Evolutionary conservation across 169 alveolate species (phyloP), one percentile per base, ranked within the genome.

Genomic region (Plasmodium fragile): DNA sequence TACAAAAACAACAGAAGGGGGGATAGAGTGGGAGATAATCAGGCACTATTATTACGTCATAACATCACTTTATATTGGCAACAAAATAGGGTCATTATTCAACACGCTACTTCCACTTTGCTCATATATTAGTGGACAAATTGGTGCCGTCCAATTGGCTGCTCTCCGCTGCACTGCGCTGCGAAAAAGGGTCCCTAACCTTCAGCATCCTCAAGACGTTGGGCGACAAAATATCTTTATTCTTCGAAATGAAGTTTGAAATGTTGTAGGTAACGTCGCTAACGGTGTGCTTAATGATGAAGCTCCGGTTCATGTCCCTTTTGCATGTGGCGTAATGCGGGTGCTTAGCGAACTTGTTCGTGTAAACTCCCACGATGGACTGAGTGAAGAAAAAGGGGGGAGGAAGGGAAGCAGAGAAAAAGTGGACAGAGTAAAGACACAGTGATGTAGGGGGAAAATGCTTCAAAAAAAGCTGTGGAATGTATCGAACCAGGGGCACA

Each of bases 201-300:
- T 87, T 77, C 36, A 87, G 71, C 34, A 87, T 30, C 16, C 55
- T 28, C 82, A 87, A 2, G 43, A 87, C 78, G 22, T 87, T 87
- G 30, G 93, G 34, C 4, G 93, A 79, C 3, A 87, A 80, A 18
- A 87, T 87, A 69, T 87, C 93, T 25, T 78, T 87, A 78, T 87
- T 87, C 70, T 87, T 87, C 45, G 93, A 87, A 36, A 87, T 87
- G 59, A 87, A 87, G 65, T 78, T 78, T 41, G 93, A 25, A 32
- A 87, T 65, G 25, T 45, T 87, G 71, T 87, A 87, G 8, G 81
- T 78, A 2, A 87, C 93, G 70, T 87, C 93, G 49, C 93, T 87
- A 2, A 87, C 93, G 10, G 93, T 87, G 49, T 87, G 93, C 81
- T 87, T 87, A 34, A 87, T 87, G 28, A 87, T 3, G 71, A 87